Evolutionary conservation across 176 grass and related monocot genomes (phyloP).

Genomic region (Miscanthus lutarioriparius): DNA sequence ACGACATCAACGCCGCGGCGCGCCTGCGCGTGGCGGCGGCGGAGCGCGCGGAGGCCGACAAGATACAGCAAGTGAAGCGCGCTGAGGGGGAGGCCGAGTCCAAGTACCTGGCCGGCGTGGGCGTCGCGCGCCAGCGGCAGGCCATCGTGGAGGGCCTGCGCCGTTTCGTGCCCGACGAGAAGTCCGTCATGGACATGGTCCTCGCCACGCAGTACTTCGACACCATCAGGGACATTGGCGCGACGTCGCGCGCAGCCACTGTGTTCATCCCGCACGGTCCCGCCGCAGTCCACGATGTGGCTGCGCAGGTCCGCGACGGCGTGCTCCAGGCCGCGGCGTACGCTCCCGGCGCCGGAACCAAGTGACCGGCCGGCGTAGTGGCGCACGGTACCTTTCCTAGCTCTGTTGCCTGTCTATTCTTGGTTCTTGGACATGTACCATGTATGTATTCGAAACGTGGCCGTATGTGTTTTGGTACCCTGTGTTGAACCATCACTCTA

Average conservation of each 20-base stretch:
- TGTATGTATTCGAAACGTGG: neutral
- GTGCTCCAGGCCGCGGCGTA: slow-evolving; percentile 36
- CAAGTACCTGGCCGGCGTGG: slow-evolving; percentile 50
- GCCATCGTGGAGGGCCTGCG: slow-evolving; percentile 57
- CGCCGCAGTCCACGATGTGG: slow-evolving; percentile 37
- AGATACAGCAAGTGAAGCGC: slow-evolving; percentile 47
- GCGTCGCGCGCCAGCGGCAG: slow-evolving; percentile 49
- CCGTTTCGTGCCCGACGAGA: slow-evolving; percentile 37
- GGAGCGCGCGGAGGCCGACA: slow-evolving; percentile 33
- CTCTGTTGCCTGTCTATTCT: neutral
- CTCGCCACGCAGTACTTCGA: slow-evolving; percentile 66
- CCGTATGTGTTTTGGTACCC: neutral
- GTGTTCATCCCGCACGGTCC: slow-evolving; percentile 64
- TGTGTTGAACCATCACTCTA: neutral
- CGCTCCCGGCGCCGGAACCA: neutral
- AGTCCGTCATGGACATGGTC: slow-evolving; percentile 60
- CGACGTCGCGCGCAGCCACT: slow-evolving; percentile 34
- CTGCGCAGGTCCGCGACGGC: slow-evolving; percentile 51
- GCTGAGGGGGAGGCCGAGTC: slow-evolving; percentile 63
- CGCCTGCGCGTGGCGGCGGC: slow-evolving; percentile 42
- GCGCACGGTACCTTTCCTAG: neutral
- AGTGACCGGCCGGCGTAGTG: neutral
- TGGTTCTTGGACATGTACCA: neutral
- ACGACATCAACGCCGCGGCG: slow-evolving; percentile 65
- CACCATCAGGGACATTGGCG: slow-evolving; percentile 53